phyloP scores from a whole-genome alignment of 2,329 filamentous ascomycete species.

The Colletotrichum trifolii region DNA sequence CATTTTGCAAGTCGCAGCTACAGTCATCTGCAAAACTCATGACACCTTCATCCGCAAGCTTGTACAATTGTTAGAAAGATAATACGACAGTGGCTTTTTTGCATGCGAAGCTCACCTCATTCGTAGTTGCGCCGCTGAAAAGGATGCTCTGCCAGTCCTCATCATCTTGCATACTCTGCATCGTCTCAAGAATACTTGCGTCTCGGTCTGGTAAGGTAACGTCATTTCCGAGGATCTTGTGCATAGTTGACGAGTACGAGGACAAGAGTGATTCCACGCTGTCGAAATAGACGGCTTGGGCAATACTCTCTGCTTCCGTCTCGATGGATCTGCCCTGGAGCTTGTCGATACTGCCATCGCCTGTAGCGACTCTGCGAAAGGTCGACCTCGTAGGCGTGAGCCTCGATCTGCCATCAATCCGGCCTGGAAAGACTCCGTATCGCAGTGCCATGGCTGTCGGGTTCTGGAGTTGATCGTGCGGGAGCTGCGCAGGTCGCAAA shows the following conservation, averaged over 20 bases:
- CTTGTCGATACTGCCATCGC: slow-evolving; percentile 7
- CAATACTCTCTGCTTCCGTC: slow-evolving; percentile 1
- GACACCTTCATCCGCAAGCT: slow-evolving; percentile 42
- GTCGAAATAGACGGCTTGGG: background rate
- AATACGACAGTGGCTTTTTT: too few species aligned
- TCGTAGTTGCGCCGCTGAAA: slow-evolving; percentile 45
- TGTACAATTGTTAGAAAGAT: background rate
- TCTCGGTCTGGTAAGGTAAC: background rate
- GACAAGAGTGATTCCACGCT: slow-evolving; percentile 40
- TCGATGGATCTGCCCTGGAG: background rate
- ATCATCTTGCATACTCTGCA: slow-evolving; percentile 40
- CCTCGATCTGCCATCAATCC: slow-evolving; percentile 45
- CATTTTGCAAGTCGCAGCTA: slow-evolving; percentile 35
- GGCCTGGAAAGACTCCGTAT: slow-evolving; percentile 44
- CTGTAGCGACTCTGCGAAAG: slow-evolving; percentile 34
- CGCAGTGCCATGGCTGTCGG: slow-evolving; percentile 44
- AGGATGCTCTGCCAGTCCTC: slow-evolving; percentile 45
- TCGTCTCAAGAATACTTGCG: background rate
- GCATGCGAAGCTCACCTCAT: slow-evolving; percentile 40
- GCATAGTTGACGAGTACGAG: slow-evolving; percentile 32
- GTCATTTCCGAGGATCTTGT: slow-evolving; percentile 34
- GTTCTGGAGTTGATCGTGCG: slow-evolving; percentile 38
- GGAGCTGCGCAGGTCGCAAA: slow-evolving; percentile 32
- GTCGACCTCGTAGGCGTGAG: slow-evolving; percentile 44
- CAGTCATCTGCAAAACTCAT: slow-evolving; percentile 38